A percentile compares a stretch with the other conserved stretches of the same genome.
Evolutionary conservation across 345 rosid species (phyloP).

Genomic region (Litchi chinensis): DNA sequence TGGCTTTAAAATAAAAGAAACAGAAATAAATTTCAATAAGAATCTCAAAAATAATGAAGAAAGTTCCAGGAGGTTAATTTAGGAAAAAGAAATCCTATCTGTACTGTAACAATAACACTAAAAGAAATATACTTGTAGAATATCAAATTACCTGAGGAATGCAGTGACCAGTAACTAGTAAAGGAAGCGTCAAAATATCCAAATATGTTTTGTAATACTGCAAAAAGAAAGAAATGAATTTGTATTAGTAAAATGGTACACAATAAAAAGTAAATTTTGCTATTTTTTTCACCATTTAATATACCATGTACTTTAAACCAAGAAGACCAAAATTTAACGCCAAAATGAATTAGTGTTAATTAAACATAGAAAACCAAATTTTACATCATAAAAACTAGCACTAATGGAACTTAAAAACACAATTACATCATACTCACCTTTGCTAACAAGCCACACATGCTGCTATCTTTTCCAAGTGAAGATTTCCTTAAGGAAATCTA

Average conservation of each 20-base stretch:
- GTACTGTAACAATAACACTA: not conserved
- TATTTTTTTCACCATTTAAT: not conserved
- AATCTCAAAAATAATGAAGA: not conserved
- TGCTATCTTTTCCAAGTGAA: constrained; percentile 42
- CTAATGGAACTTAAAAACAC: constrained; percentile 2
- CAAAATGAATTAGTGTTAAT: not conserved
- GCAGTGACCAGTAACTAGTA: constrained; percentile 51
- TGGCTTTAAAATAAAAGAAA: not conserved
- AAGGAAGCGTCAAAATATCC: constrained; percentile 52
- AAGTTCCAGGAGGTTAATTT: not conserved
- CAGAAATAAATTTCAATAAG: not conserved
- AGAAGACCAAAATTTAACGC: constrained; percentile 8
- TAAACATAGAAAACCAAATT: constrained; percentile 6
- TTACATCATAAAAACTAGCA: constrained; percentile 5
- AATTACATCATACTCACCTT: constrained; percentile 51
- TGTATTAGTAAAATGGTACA: not conserved
- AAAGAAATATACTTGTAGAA: not conserved
- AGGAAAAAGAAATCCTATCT: not conserved
- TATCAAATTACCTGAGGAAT: constrained; percentile 76
- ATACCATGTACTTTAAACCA: constrained; percentile 16
- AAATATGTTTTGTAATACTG: constrained; percentile 68
- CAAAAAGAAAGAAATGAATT: constrained; percentile 35
- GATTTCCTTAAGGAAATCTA: constrained; percentile 63
- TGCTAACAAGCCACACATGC: constrained; percentile 43
- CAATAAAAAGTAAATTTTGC: constrained; percentile 8